These are phyloP conservation scores for Fusarium sp. DNA, from an alignment of 2,329 filamentous ascomycete genomes.

Conservation along the genomic window DNA sequence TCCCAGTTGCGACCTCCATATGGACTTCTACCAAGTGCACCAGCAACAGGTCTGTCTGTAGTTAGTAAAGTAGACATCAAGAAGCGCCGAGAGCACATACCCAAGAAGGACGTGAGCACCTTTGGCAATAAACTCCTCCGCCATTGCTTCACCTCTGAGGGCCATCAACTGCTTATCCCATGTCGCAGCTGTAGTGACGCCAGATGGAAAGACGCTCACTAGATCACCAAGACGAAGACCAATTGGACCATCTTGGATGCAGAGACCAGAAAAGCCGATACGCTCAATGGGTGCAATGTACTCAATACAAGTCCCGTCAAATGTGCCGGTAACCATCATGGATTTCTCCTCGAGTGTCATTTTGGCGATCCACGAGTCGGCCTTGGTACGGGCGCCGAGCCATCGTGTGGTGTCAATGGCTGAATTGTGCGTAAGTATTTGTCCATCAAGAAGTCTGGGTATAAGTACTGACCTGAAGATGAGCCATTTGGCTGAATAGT, in stretches of 20 bases:
- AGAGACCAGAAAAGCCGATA: slow-evolving; percentile 57
- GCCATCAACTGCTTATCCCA: slow-evolving; percentile 83
- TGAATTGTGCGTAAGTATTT: not conserved
- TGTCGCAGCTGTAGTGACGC: slow-evolving; percentile 69
- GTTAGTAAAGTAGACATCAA: too few species aligned
- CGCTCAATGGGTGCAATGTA: slow-evolving; percentile 52
- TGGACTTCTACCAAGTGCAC: too few species aligned
- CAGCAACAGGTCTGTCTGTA: too few species aligned
- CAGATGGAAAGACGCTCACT: slow-evolving; percentile 61
- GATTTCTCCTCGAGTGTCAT: not conserved
- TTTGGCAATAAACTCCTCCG: slow-evolving; percentile 80
- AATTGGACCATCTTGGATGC: slow-evolving; percentile 52
- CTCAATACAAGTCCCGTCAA: slow-evolving; percentile 23
- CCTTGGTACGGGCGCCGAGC: not conserved
- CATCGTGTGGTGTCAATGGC: not conserved
- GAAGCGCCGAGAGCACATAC: not conserved
- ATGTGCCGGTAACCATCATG: not conserved
- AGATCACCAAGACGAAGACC: slow-evolving; percentile 48
- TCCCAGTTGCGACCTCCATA: slow-evolving; percentile 66
- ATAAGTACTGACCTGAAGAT: too few species aligned
- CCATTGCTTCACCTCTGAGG: slow-evolving; percentile 80
- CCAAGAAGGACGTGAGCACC: slow-evolving; percentile 83
- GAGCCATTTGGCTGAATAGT: not conserved
- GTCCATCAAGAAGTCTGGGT: too few species aligned
- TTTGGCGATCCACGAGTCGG: not conserved